Base-by-base conservation (phyloP, 805 yeast species). In the Wickerhamiella kurtzmanii region DNA sequence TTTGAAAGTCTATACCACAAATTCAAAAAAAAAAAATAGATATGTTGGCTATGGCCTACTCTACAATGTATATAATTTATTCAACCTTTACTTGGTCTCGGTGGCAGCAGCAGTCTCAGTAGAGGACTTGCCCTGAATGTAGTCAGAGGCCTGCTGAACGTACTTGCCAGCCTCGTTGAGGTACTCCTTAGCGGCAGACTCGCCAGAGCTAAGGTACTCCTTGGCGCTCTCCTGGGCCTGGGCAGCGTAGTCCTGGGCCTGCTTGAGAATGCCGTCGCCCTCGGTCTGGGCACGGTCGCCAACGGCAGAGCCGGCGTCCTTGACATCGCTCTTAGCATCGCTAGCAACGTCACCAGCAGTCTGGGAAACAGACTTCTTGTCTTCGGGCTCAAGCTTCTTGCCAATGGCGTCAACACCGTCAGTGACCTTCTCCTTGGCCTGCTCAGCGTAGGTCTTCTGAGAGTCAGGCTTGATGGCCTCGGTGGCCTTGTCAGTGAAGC, bases 401-500 rank as follows among this genome's bases (percentile, higher is more conserved):
- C 80, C 85, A 47, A 72, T 65, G 60, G 73, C 69, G 70, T 86
- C 95, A 57, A 71, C 73, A n/a, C 72, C 62, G 60, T 75, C 80
- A 49, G 92, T 77, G 52, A 74, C 76, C 25, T 62, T 49, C 68
- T 86, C 94, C 72, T 81, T 80, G 55, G 79, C 79, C 68, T 81
- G 70, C 60, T 82, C 80, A 45, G 68, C 64, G 59, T 68, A 65
- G 36, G 79, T 58, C 70, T 86, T 86, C 65, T 80, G 74, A 48
- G 74, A 65, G 53, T 85, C 80, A 54, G 94, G 94, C 55, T 74
- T 81, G 39, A 80, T 50, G 39, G 74, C 60, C 71, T 85, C 94
- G 46, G 73, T 48, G 56, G 75, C 67, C 67, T 84, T 82, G 63
- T 80, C 81, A 54, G 78, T 56, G 61, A 85, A 73, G 63, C 75